Evolutionary conservation across 108 stramenopile species (phyloP).

Genomic region (Stephanodiscus minutulus): DNA sequence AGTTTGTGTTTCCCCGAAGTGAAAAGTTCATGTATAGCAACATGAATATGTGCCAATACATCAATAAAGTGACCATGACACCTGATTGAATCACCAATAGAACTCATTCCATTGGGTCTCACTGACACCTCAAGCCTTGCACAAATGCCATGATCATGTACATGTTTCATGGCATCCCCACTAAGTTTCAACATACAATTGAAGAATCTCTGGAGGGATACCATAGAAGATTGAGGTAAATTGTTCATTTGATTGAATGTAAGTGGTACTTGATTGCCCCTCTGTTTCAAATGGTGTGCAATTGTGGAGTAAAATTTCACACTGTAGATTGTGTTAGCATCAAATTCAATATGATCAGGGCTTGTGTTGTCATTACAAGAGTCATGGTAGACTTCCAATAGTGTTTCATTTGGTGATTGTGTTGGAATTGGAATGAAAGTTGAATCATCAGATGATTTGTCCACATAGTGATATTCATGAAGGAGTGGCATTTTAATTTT

Average conservation of each 20-base stretch:
- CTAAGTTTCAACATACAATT: background rate
- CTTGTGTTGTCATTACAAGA: background rate
- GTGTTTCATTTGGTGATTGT: too few relatives aligned
- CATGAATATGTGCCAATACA: background rate
- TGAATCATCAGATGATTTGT: too few relatives aligned
- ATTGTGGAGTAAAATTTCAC: slow-evolving; percentile 2
- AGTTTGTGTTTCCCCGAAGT: background rate
- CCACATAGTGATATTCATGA: too few relatives aligned
- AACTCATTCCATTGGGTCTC: background rate
- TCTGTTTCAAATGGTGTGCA: background rate
- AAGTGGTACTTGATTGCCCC: background rate
- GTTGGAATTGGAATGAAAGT: too few relatives aligned
- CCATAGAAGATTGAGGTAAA: background rate
- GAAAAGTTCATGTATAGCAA: background rate
- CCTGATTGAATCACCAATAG: background rate
- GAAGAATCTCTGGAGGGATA: background rate
- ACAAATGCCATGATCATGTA: background rate
- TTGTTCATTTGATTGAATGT: background rate
- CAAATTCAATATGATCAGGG: background rate
- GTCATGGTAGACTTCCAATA: too few relatives aligned
- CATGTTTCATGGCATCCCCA: background rate
- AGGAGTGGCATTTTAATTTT: too few relatives aligned
- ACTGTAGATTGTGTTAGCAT: background rate
- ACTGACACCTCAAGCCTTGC: background rate
- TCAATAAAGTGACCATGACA: background rate